Evolutionary conservation across 352 stramenopile species (phyloP).

Genomic region (Pythium oligandrum): DNA sequence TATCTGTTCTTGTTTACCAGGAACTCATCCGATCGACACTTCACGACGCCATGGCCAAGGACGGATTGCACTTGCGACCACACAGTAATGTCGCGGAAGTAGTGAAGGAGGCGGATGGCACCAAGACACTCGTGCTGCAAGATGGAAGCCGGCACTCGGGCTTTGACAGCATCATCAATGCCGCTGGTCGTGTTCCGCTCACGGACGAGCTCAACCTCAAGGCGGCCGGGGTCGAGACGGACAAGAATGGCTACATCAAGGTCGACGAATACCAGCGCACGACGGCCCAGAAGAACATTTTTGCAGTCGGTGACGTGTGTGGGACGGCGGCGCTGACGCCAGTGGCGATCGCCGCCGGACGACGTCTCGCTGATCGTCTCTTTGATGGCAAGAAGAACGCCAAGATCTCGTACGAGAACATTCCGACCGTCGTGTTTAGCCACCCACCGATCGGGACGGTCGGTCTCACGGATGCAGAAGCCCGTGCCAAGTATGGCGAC

Average conservation of each 20-base stretch:
- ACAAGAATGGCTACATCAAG: slow-evolving; percentile 66
- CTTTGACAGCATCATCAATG: slow-evolving; percentile 89
- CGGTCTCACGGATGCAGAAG: slow-evolving; percentile 90
- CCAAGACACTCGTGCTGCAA: slow-evolving; percentile 45
- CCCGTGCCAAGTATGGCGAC: slow-evolving; percentile 82
- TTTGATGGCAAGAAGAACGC: slow-evolving; percentile 66
- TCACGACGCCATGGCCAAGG: slow-evolving; percentile 49
- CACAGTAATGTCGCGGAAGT: slow-evolving; percentile 41
- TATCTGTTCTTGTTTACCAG: slow-evolving; percentile 6
- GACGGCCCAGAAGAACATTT: slow-evolving; percentile 79
- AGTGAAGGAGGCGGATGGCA: slow-evolving; percentile 33
- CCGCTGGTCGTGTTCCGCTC: slow-evolving; percentile 48
- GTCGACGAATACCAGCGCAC: slow-evolving; percentile 87
- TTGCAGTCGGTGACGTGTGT: slow-evolving; percentile 75
- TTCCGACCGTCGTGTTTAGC: slow-evolving; percentile 95
- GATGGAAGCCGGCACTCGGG: slow-evolving; percentile 32
- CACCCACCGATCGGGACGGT: slow-evolving; percentile 95
- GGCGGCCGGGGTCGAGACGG: slow-evolving; percentile 50
- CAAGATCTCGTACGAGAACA: slow-evolving; percentile 86
- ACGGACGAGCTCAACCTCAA: slow-evolving; percentile 66
- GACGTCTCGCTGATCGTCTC: slow-evolving; percentile 79
- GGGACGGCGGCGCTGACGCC: slow-evolving; percentile 72
- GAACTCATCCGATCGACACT: slow-evolving; percentile 44
- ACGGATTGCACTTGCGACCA: slow-evolving; percentile 46
- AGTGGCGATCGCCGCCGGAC: slow-evolving; percentile 82